These are phyloP conservation scores for Acanthamoeba polyphaga DNA, from an alignment of 208 protist genomes.

Conservation along the genomic window DNA sequence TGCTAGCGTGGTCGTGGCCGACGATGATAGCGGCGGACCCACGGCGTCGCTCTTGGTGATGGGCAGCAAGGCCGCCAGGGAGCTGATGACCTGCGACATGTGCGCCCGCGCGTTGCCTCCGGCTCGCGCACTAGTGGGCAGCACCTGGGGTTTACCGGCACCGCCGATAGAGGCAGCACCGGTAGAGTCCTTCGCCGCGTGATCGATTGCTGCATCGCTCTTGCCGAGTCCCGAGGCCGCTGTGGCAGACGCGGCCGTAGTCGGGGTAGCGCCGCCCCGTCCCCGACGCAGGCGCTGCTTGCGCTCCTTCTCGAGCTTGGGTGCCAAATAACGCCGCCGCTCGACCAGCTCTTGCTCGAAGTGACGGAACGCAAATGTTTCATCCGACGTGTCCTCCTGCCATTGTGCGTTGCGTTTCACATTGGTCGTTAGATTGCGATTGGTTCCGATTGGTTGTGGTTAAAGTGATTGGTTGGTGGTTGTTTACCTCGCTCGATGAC, in stretches of 20 bases:
- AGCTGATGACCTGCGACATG: constrained; percentile 4
- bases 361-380: not conserved
- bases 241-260: too few relatives aligned
- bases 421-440: not conserved
- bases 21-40: not conserved
- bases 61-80: not conserved
- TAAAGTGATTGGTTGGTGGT: not conserved
- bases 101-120: not conserved
- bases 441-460: too few relatives aligned
- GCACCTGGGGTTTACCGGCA: not conserved
- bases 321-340: constrained; percentile 4
- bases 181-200: not conserved
- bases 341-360: constrained; percentile 22
- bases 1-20: not conserved
- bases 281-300: constrained; percentile 19
- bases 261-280: not conserved
- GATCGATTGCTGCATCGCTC: not conserved
- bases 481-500: not conserved
- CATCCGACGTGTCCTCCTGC: constrained; percentile 20
- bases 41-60: not conserved
- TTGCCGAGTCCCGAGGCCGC: not conserved
- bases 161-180: not conserved
- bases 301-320: constrained; percentile 17
- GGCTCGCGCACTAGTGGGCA: not conserved
- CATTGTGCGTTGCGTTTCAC: not conserved